Conservation (phyloP, 1,284 basidiomycete species). For the Irpex sp. region DNA sequence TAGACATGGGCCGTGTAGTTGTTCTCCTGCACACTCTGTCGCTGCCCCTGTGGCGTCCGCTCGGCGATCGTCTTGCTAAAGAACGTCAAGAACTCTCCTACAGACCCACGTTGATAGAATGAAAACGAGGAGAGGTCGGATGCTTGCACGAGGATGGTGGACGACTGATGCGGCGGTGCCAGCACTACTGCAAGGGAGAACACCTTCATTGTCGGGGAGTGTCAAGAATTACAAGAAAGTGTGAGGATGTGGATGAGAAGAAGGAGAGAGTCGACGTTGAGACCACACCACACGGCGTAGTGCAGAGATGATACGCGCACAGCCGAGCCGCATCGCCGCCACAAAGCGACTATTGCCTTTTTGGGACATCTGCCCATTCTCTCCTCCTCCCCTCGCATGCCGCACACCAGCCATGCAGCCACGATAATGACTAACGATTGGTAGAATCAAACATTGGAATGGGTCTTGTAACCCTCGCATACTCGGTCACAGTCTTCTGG, state of each 20-base stretch:
- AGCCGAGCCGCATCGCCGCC: neutral
- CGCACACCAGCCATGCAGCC: too few relatives aligned
- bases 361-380: neutral
- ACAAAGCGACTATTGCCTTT: conserved; percentile 1
- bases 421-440: too few relatives aligned
- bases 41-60: conserved; percentile 81
- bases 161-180: conserved; percentile 51
- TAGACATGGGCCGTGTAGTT: conserved; percentile 94
- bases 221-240: neutral
- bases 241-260: neutral
- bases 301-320: neutral
- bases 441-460: neutral
- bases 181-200: conserved; percentile 63
- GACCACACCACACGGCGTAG: neutral
- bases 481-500: neutral
- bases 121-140: conserved; percentile 90
- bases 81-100: conserved; percentile 89
- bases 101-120: conserved; percentile 88
- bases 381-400: too few relatives aligned
- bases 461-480: neutral
- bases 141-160: conserved; percentile 68
- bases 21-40: conserved; percentile 95
- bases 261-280: neutral
- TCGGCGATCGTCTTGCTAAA: conserved; percentile 93
- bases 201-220: conserved; percentile 57